phyloP scores from a whole-genome alignment of 1,139 yeast species.

The Geotrichum bryndzae region DNA sequence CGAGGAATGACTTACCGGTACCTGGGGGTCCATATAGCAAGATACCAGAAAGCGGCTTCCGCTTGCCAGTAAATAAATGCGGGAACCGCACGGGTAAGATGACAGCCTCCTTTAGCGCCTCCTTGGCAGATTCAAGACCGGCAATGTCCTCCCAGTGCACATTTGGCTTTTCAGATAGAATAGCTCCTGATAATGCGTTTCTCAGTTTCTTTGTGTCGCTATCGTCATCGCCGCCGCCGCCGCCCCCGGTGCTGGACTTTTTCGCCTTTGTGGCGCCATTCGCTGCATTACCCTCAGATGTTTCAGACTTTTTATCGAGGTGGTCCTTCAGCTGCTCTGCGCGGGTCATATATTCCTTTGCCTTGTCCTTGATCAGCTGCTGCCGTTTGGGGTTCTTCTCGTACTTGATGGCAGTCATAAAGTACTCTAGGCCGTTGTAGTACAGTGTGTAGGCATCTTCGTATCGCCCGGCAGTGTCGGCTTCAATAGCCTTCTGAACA shows the following conservation, averaged over 20 bases:
- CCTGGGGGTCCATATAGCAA: conserved; percentile 97
- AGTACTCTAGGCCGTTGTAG: conserved; percentile 87
- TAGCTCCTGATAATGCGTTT: conserved; percentile 89
- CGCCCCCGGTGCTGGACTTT: conserved; percentile 24
- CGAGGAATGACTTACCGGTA: conserved; percentile 94
- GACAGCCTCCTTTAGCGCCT: conserved; percentile 95
- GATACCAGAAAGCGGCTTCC: conserved; percentile 91
- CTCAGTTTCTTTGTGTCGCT: conserved; percentile 81
- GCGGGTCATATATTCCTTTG: conserved; percentile 83
- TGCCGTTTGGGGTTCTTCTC: conserved; percentile 89
- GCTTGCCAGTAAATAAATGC: conserved; percentile 85
- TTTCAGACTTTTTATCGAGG: conserved; percentile 46
- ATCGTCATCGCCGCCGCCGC: conserved; percentile 54
- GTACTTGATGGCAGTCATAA: conserved; percentile 92
- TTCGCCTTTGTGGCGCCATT: conserved; percentile 56
- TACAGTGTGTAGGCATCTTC: conserved; percentile 93
- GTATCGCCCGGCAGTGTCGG: conserved; percentile 83
- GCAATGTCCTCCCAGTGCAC: conserved; percentile 96
- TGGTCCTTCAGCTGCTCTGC: conserved; percentile 94
- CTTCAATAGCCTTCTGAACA: conserved; percentile 91
- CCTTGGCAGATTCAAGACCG: conserved; percentile 91
- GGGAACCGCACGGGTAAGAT: conserved; percentile 93
- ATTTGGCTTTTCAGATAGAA: conserved; percentile 85
- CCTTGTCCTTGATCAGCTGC: conserved; percentile 80
- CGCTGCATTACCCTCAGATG: conserved; percentile 34